Conservation (phyloP, 495 filamentous ascomycete species). For the Penicillium lividum region DNA sequence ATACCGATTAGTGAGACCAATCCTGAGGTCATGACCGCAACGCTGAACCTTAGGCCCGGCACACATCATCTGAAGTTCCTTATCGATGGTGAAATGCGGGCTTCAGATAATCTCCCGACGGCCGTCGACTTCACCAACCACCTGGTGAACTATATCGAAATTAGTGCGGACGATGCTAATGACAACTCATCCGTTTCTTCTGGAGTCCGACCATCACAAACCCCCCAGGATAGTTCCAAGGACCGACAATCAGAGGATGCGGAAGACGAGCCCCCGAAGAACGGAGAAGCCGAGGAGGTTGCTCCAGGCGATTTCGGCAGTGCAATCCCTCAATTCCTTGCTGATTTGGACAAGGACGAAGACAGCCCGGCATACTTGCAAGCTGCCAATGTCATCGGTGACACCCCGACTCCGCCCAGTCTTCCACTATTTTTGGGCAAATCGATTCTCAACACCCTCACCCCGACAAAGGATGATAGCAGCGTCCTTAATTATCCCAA, state of each 20-base stretch:
- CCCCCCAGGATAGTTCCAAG: conserved; percentile 40
- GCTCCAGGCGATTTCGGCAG: conserved; percentile 49
- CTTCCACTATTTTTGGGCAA: conserved; percentile 91
- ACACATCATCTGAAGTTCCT: conserved; percentile 97
- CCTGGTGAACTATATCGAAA: conserved; percentile 95
- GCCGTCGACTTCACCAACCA: conserved; percentile 97
- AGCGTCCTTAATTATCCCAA: conserved; percentile 95
- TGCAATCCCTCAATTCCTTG: conserved; percentile 79
- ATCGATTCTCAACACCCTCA: conserved; percentile 88
- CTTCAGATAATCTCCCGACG: conserved; percentile 82
- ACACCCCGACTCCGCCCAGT: conserved; percentile 78
- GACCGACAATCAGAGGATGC: conserved; percentile 38
- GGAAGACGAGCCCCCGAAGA: conserved; percentile 43
- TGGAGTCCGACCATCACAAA: conserved; percentile 48
- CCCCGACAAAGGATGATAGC: conserved; percentile 93
- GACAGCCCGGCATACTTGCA: conserved; percentile 68
- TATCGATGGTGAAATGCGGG: conserved; percentile 88
- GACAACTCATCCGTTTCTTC: conserved; percentile 36
- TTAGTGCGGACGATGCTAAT: conserved; percentile 69
- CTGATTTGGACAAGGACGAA: conserved; percentile 82
- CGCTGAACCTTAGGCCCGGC: conserved; percentile 80
- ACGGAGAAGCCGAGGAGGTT: conserved; percentile 52
- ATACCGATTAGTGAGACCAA: conserved; percentile 36
- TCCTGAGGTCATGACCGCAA: conserved; percentile 64
- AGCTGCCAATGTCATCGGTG: conserved; percentile 67